Evolutionary conservation across 805 yeast genomes (phyloP), one percentile per base, ranked within the genome.

Genomic region (Lachancea cidri): DNA sequence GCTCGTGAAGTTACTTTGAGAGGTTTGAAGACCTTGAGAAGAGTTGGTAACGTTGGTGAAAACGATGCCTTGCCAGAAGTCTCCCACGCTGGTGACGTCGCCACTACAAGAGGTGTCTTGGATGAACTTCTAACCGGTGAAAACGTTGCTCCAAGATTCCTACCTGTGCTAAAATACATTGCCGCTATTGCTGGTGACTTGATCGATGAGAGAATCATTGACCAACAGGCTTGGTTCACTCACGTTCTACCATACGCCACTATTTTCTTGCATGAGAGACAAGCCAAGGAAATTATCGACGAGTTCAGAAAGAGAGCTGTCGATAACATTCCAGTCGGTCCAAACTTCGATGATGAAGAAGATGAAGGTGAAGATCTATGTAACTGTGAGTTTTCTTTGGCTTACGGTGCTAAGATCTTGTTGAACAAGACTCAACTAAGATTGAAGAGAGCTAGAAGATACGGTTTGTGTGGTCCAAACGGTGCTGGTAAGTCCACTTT

Each of bases 381-480:
- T 83, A 93, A 93, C 95, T 91, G 98, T 85, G 98, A 93, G 83
- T 93, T 93, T 89, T 93, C 98, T 48, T 81, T 93, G 66, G 99
- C 99, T 72, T 93, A 93, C 74, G 99, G 98, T 91, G 98, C 98
- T 66, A 93, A 93, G 86, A 93, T 93, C 80, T 81, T 93, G 77
- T 87, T 93, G 74, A 93, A 93, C 91, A 91, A 93, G 76, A 93
- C 98, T 60, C 97, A 91, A 78, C 82, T 93, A 71, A 88, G 98
- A 77, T 84, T 93, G 70, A 88, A 87, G 88, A 83, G 96, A 79
- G 93, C 85, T 76, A 89, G 97, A 78, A 86, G 98, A 79, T 93
- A 93, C 73, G 98, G 98, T 91, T 76, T 83, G 63, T 84, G 93
- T 78, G 98, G 98, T 76, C 97, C 98, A 69, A 89, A 89, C 77